phyloP scores from a whole-genome alignment of 345 rosid genomes.

The Eucalyptus polybractea region DNA sequence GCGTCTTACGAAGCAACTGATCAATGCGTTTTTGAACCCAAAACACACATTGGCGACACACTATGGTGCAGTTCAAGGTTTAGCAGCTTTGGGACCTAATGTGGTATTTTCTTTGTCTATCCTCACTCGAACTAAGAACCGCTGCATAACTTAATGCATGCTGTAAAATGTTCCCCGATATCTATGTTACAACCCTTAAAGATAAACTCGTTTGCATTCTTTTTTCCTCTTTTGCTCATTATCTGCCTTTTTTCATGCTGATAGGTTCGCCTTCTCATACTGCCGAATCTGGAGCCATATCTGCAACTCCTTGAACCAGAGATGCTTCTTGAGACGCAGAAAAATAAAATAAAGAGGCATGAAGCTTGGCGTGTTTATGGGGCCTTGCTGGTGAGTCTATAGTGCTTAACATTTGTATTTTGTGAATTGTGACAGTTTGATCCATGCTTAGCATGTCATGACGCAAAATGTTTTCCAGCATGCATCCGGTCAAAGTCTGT shows the following conservation, averaged over 20 bases:
- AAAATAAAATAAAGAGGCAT: constrained; percentile 75
- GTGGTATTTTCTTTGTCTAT: constrained; percentile 40
- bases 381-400: constrained; percentile 57
- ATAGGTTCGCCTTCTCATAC: constrained; percentile 69
- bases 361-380: constrained; percentile 96
- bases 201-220: background rate
- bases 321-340: constrained; percentile 72
- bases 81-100: constrained; percentile 82
- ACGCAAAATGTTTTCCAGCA: constrained; percentile 27
- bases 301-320: constrained; percentile 81
- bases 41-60: constrained; percentile 83
- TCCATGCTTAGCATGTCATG: background rate
- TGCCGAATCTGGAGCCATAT: constrained; percentile 78
- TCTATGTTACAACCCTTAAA: background rate
- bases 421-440: background rate
- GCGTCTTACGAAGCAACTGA: constrained; percentile 79
- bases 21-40: constrained; percentile 84
- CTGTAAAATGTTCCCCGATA: background rate
- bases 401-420: background rate
- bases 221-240: background rate
- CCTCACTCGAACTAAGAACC: background rate
- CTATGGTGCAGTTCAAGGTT: constrained; percentile 94
- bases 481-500: constrained; percentile 63
- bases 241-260: background rate
- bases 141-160: background rate